phyloP scores from a whole-genome alignment of 2,329 filamentous ascomycete genomes.

The Cucurbitaria berberidis region DNA sequence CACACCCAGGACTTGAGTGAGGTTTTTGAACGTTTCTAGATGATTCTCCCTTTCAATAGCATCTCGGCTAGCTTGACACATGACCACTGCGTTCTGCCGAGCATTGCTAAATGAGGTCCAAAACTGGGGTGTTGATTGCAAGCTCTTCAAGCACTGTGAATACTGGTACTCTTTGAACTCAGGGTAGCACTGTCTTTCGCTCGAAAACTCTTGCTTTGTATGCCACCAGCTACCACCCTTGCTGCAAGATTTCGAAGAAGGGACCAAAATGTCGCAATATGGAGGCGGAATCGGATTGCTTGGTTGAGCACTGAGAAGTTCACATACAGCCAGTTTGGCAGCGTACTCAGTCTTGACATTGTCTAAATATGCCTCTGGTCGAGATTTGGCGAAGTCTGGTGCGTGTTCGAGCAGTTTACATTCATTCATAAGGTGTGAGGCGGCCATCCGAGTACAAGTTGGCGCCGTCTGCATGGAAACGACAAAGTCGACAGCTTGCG shows the following conservation, averaged over 20 bases:
- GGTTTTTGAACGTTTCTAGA: slow-evolving; percentile 41
- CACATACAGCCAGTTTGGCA: slow-evolving; percentile 67
- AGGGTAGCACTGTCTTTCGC: slow-evolving; percentile 43
- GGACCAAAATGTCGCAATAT: slow-evolving; percentile 58
- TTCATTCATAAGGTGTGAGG: slow-evolving; percentile 58
- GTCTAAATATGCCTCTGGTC: slow-evolving; percentile 41
- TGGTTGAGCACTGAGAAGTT: slow-evolving; percentile 58
- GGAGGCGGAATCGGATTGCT: slow-evolving; percentile 55
- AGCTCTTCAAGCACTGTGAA: slow-evolving; percentile 58
- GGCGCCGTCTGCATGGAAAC: slow-evolving; percentile 31
- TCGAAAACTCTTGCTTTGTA: slow-evolving; percentile 7
- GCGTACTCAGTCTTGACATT: slow-evolving; percentile 63
- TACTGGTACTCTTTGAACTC: slow-evolving; percentile 47
- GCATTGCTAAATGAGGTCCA: slow-evolving; percentile 71
- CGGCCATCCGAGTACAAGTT: slow-evolving; percentile 60
- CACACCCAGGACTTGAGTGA: slow-evolving; percentile 33
- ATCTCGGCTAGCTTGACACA: slow-evolving; percentile 66
- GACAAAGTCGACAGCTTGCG: slow-evolving; percentile 32
- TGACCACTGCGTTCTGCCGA: slow-evolving; percentile 64
- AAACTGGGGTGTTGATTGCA: slow-evolving; percentile 62
- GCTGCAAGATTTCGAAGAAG: slow-evolving; percentile 42
- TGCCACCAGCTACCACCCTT: slow-evolving; percentile 35
- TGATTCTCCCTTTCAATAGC: slow-evolving; percentile 62
- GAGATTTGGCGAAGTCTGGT: slow-evolving; percentile 31
- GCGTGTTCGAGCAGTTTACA: slow-evolving; percentile 57